Conservation (phyloP, 2,329 filamentous ascomycete genomes). For the Cadophora malorum region DNA sequence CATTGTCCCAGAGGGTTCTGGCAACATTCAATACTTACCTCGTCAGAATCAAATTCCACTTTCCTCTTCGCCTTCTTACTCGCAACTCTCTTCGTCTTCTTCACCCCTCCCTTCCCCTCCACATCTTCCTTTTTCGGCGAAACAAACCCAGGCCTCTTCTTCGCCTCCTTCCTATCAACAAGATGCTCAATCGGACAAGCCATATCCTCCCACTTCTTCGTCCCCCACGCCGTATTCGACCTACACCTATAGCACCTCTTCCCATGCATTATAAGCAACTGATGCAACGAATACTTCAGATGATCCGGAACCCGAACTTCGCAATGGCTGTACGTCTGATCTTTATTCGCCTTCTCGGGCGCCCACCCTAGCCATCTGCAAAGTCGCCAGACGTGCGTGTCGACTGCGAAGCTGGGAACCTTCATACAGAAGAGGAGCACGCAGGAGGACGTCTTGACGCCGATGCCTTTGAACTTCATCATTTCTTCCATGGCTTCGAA, state of each 20-base stretch:
- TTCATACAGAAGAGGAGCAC: constrained; percentile 62
- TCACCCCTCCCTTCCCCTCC: constrained; percentile 12
- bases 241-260: constrained; percentile 56
- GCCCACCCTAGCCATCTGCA: constrained; percentile 61
- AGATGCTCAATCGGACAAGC: constrained; percentile 70
- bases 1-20: background rate
- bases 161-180: constrained; percentile 56
- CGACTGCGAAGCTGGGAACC: constrained; percentile 61
- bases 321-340: constrained; percentile 59
- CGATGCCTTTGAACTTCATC: constrained; percentile 58
- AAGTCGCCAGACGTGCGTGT: constrained; percentile 62
- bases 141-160: constrained; percentile 31
- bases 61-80: background rate
- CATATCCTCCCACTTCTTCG: constrained; percentile 64
- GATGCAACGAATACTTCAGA: constrained; percentile 62
- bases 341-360: constrained; percentile 55
- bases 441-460: constrained; percentile 63
- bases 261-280: constrained; percentile 61
- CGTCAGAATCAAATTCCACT: background rate
- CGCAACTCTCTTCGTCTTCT: background rate
- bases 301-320: constrained; percentile 58
- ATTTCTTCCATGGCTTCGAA: constrained; percentile 59
- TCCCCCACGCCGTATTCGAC: constrained; percentile 60
- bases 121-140: background rate
- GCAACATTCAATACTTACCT: background rate